These are phyloP conservation scores for Kwoniella botswanensis DNA, from an alignment of 768 basidiomycete genomes.

Conservation along the genomic window DNA sequence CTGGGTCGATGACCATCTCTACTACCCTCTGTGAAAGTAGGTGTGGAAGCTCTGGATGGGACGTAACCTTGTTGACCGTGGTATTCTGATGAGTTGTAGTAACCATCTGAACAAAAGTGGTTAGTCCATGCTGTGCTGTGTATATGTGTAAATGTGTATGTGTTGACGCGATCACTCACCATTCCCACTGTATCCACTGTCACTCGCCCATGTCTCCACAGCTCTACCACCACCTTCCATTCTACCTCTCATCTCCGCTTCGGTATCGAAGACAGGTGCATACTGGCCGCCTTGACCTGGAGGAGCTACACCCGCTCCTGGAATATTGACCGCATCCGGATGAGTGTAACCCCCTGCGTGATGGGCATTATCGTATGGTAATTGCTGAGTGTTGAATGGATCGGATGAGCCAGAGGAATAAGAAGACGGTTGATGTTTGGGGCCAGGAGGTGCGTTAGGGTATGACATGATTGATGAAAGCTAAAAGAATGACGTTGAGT, in stretches of 20 bases:
- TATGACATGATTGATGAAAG: conserved; percentile 43
- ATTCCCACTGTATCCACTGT: conserved; percentile 49
- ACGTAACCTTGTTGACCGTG: conserved; percentile 57
- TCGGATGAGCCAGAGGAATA: conserved; percentile 52
- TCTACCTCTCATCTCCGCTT: conserved; percentile 51
- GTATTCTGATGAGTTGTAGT: conserved; percentile 40
- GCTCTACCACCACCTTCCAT: conserved; percentile 54
- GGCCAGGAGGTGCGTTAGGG: conserved; percentile 45
- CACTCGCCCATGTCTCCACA: conserved; percentile 55
- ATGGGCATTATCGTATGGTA: conserved; percentile 40
- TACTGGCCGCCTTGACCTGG: conserved; percentile 48
- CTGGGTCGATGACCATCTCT: conserved; percentile 63
- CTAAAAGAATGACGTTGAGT: conserved; percentile 6
- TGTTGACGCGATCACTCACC: conserved; percentile 23
- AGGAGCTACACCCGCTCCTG: conserved; percentile 44
- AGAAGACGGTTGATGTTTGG: conserved; percentile 47
- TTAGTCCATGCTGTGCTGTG: neutral
- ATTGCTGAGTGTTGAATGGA: conserved; percentile 45
- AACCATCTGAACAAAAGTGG: conserved; percentile 26
- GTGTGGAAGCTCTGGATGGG: conserved; percentile 73
- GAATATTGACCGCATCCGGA: conserved; percentile 31
- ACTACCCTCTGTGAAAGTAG: conserved; percentile 71
- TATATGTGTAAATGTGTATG: neutral
- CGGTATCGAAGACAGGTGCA: conserved; percentile 49
- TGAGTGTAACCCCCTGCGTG: conserved; percentile 22